Evolutionary conservation across 495 filamentous ascomycete species (phyloP).

Genomic region (Penicillium subrubescens): DNA sequence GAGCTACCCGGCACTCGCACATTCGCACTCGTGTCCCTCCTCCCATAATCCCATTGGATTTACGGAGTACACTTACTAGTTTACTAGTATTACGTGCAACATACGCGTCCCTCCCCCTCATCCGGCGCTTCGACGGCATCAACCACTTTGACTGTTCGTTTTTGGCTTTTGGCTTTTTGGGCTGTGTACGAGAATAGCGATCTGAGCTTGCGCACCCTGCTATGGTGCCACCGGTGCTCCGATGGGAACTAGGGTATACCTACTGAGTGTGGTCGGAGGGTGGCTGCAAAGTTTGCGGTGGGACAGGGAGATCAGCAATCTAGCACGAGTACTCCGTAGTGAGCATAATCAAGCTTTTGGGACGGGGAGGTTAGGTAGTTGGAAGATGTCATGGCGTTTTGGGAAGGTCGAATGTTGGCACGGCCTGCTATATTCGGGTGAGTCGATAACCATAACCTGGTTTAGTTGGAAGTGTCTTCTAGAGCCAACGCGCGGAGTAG

Average conservation of each 20-base stretch:
- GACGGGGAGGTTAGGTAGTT: neutral
- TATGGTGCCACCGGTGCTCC: neutral
- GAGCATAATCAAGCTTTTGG: neutral
- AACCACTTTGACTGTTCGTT: neutral
- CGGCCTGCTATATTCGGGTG: neutral
- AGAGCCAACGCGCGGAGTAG: neutral
- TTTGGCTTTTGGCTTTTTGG: neutral
- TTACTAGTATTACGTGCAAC: neutral
- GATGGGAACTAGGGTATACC: neutral
- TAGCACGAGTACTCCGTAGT: neutral
- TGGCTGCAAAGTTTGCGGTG: neutral
- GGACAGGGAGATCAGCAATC: neutral
- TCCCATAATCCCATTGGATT: neutral
- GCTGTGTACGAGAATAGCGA: neutral
- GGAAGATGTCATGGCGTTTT: neutral
- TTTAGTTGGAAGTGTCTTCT: neutral
- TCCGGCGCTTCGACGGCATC: neutral
- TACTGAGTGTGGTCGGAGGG: neutral
- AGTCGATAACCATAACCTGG: neutral
- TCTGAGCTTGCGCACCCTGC: neutral
- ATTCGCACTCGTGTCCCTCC: neutral
- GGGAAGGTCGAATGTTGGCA: neutral
- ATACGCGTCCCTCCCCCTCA: neutral
- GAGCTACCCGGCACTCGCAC: slow-evolving; percentile 4
- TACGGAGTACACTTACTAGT: too few species aligned